phyloP scores from a whole-genome alignment of 2,329 filamentous ascomycete species.

The Verticillium longisporum region DNA sequence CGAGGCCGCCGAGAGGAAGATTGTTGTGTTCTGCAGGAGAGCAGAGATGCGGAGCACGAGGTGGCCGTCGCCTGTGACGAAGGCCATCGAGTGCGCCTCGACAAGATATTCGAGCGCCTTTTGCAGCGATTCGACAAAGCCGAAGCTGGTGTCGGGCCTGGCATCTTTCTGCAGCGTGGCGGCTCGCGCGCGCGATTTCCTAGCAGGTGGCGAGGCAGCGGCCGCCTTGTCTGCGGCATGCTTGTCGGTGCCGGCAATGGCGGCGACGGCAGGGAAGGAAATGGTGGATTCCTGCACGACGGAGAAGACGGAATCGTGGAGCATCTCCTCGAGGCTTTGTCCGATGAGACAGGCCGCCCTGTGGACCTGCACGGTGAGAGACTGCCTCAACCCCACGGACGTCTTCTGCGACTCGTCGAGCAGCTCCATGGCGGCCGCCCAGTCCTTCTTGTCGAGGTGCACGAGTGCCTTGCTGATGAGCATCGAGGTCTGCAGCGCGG shows the following conservation, averaged over 20 bases:
- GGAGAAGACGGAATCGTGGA: slow-evolving; percentile 76
- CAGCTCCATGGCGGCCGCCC: slow-evolving; percentile 48
- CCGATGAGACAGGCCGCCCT: slow-evolving; percentile 62
- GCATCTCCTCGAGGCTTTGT: slow-evolving; percentile 65
- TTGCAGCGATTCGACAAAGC: slow-evolving; percentile 53
- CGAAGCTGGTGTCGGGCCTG: slow-evolving; percentile 19
- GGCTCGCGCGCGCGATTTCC: slow-evolving; percentile 12
- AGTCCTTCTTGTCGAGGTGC: slow-evolving; percentile 44
- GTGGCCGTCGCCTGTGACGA: slow-evolving; percentile 47
- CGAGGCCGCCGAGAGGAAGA: slow-evolving; percentile 58
- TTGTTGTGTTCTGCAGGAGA: slow-evolving; percentile 57
- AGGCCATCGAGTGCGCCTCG: slow-evolving; percentile 53
- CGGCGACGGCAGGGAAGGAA: slow-evolving; percentile 65
- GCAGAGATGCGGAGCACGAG: slow-evolving; percentile 57
- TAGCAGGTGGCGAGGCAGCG: not conserved
- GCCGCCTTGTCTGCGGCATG: slow-evolving; percentile 22
- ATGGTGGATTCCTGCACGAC: slow-evolving; percentile 89
- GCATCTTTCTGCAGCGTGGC: slow-evolving; percentile 12
- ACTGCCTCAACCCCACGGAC: slow-evolving; percentile 29
- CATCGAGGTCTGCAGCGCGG: slow-evolving; percentile 29
- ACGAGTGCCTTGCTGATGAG: slow-evolving; percentile 36
- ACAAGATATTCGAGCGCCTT: slow-evolving; percentile 61
- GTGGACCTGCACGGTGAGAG: slow-evolving; percentile 48
- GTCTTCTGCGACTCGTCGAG: slow-evolving; percentile 43
- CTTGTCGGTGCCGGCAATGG: slow-evolving; percentile 25